Evolutionary conservation across 140 eudicot species (phyloP), one percentile per base, ranked within the genome.

Genomic region (Anethum foeniculum): DNA sequence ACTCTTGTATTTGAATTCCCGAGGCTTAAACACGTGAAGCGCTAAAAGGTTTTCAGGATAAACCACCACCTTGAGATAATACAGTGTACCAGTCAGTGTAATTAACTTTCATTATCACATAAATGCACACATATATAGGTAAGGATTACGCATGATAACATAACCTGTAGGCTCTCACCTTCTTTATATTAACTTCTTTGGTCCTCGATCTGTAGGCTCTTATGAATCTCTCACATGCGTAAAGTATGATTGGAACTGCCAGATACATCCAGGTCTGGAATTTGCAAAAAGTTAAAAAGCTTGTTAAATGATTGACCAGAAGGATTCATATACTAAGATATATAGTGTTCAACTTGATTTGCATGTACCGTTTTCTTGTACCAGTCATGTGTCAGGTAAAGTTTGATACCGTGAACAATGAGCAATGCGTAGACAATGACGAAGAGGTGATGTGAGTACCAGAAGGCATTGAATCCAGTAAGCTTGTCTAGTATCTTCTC

Each of bases 361-460:
- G 23, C 21, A 77, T 91, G 76, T 15, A 85, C 94, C 84, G 97
- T 86, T 82, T 90, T 88, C 86, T 85, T 79, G 86, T 83, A 86
- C 90, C 90, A 90, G 12, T 88, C 84, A 71, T 85, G 83, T 75
- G 85, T 81, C 79, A 91, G 83, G 75, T 86, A 91, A 23, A 90
- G 97, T 83, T 86, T 88, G 83, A 77, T 49, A 1, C 92, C 88
- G 47, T 91, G 97, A 54, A 88, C 79, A 52, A 91, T 85, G 80
- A 89, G 90, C 78, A 85, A 69, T 39, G 77, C 12, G 67, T 91
- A 91, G 25, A 91, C 97, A 12, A 91, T 85, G 76, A 91, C 81
- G 51, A 91, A 88, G 36, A 91, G 83, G 77, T 89, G 97, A 80
- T 91, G 97, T 23, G 97, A 88, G 62, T 91, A 91, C 97, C 97